Evolutionary conservation across 345 rosid genomes (phyloP).

Genomic region (Diplotaxis tenuifolia): DNA sequence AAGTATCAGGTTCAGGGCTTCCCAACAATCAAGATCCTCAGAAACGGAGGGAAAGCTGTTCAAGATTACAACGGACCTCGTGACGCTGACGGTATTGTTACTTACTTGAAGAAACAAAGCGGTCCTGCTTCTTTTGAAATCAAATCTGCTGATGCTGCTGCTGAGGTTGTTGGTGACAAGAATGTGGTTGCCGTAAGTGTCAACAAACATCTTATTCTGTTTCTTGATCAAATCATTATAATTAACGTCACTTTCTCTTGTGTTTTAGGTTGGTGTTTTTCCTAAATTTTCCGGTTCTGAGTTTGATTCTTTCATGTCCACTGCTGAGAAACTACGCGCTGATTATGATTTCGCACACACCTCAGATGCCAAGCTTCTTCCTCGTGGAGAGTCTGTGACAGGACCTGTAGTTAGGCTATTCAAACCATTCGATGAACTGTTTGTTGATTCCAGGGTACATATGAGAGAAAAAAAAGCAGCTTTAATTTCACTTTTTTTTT

Average conservation of each 20-base stretch:
- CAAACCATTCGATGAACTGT: conserved; percentile 90
- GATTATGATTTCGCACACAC: conserved; percentile 86
- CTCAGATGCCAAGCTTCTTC: conserved; percentile 74
- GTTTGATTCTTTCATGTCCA: conserved; percentile 63
- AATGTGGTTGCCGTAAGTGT: conserved; percentile 70
- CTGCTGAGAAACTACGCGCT: conserved; percentile 83
- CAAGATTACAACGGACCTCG: conserved; percentile 96
- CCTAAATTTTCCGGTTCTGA: conserved; percentile 81
- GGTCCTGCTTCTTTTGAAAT: conserved; percentile 92
- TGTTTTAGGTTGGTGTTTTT: conserved; percentile 82
- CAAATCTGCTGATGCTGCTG: conserved; percentile 66
- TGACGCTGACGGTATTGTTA: conserved; percentile 83
- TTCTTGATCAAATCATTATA: not conserved
- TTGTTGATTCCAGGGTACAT: conserved; percentile 78
- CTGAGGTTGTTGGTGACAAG: conserved; percentile 55
- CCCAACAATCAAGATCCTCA: conserved; percentile 81
- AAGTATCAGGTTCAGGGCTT: conserved; percentile 67
- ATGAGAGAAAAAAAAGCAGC: not conserved
- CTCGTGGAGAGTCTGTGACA: conserved; percentile 71
- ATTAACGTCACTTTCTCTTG: not conserved
- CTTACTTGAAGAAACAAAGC: conserved; percentile 79
- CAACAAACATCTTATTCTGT: not conserved
- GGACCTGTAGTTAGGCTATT: conserved; percentile 86
- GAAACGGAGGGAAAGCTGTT: conserved; percentile 73
- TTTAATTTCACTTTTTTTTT: not conserved